Conservation (phyloP, 23 red algal genomes). For the Gracilaria gracilis region DNA sequence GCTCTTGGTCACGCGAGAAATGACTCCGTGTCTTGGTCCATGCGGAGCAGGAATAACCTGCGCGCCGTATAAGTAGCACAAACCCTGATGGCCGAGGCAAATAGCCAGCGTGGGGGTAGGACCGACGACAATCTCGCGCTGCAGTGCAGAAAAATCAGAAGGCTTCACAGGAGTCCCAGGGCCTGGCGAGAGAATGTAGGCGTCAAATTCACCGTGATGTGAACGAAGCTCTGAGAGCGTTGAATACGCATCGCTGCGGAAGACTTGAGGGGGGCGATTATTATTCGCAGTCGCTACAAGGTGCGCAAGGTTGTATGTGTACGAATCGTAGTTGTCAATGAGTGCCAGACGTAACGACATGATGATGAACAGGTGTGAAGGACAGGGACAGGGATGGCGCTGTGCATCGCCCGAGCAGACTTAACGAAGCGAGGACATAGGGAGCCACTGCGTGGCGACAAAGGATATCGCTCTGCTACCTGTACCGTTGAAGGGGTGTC, state of each 20-base stretch:
- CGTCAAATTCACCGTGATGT: conserved; percentile 70
- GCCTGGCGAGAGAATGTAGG: conserved; percentile 94
- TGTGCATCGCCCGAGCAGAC: background rate
- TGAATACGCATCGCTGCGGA: conserved; percentile 67
- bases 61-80: conserved; percentile 65
- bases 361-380: background rate
- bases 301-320: conserved; percentile 97
- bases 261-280: conserved; percentile 67
- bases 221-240: conserved; percentile 19
- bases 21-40: conserved; percentile 72
- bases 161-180: conserved; percentile 83
- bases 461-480: no score
- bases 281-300: conserved; percentile 63
- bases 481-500: background rate
- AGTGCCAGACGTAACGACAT: conserved; percentile 75
- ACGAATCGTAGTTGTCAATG: conserved; percentile 97
- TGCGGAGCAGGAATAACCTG: conserved; percentile 22
- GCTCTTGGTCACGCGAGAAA: conserved; percentile 41
- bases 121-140: conserved; percentile 48
- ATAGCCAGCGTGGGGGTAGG: conserved; percentile 78
- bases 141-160: conserved; percentile 70
- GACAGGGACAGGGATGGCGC: background rate
- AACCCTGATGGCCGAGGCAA: conserved; percentile 92
- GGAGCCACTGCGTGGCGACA: no score
- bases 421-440: background rate